These are phyloP conservation scores for Saccharomycopsis malanga DNA, from an alignment of 805 yeast genomes.

Conservation along the genomic window DNA sequence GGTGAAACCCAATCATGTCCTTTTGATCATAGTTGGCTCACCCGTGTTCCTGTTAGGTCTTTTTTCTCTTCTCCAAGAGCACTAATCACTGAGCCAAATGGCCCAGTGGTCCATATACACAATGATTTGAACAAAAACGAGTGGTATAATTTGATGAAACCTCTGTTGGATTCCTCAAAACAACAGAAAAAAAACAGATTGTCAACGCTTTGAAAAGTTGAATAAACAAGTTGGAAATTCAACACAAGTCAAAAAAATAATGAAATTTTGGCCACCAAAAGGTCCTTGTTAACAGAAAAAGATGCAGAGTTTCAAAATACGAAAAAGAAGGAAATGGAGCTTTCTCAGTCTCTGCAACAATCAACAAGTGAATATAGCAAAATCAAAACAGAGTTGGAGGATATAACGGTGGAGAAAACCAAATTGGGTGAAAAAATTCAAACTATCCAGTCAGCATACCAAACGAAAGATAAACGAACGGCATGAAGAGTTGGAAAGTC, in stretches of 20 bases:
- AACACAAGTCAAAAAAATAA: conserved; percentile 28
- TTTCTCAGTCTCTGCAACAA: conserved; percentile 43
- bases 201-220: conserved; percentile 43
- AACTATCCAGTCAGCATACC: conserved; percentile 29
- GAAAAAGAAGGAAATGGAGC: conserved; percentile 46
- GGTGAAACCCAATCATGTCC: no score
- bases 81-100: no score
- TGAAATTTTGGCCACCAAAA: conserved; percentile 34
- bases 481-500: conserved; percentile 30
- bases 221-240: conserved; percentile 32
- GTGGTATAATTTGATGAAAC: conserved; percentile 81
- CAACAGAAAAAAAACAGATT: conserved; percentile 45
- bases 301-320: conserved; percentile 39
- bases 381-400: conserved; percentile 31
- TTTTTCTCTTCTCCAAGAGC: no score
- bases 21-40: no score
- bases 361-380: conserved; percentile 30
- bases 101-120: no score
- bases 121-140: conserved; percentile 46
- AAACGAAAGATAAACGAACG: conserved; percentile 31
- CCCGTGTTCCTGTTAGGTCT: no score
- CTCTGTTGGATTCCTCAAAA: conserved; percentile 59
- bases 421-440: conserved; percentile 29
- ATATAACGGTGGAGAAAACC: conserved; percentile 26
- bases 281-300: conserved; percentile 38